phyloP scores from a whole-genome alignment of 495 filamentous ascomycete genomes.

The Hyaloscypha bicolor region DNA sequence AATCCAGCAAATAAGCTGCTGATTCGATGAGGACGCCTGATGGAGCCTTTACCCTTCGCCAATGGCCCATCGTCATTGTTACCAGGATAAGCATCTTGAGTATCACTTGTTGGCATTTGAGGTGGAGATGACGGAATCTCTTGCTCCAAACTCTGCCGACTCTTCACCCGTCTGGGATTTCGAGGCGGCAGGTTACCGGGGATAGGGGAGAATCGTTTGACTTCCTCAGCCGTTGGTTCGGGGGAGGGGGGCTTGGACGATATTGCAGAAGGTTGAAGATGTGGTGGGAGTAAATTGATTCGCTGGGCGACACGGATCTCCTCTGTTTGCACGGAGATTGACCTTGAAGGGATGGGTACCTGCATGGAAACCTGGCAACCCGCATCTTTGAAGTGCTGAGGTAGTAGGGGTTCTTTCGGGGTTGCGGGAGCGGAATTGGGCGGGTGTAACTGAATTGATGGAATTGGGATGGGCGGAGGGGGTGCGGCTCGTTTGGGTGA shows the following conservation, averaged over 20 bases:
- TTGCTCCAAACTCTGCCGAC: conserved; percentile 43
- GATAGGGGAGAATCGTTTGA: conserved; percentile 48
- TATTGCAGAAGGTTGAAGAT: conserved; percentile 75
- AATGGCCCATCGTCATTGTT: conserved; percentile 83
- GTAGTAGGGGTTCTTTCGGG: conserved; percentile 53
- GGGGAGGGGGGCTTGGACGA: conserved; percentile 57
- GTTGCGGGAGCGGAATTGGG: conserved; percentile 55
- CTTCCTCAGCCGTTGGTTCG: conserved; percentile 37
- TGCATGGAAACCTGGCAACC: conserved; percentile 55
- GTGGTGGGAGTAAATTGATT: conserved; percentile 70
- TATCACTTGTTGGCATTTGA: conserved; percentile 40
- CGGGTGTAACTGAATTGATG: conserved; percentile 63
- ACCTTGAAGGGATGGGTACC: conserved; percentile 52
- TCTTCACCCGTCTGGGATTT: conserved; percentile 52
- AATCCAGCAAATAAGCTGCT: conserved; percentile 89
- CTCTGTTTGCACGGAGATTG: conserved; percentile 84
- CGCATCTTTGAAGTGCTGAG: conserved; percentile 56
- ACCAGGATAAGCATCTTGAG: conserved; percentile 71
- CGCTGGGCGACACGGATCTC: conserved; percentile 79
- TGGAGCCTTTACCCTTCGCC: conserved; percentile 56
- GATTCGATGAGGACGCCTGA: conserved; percentile 71
- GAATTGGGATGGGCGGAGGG: conserved; percentile 49
- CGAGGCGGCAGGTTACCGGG: conserved; percentile 53
- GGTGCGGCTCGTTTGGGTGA: conserved; percentile 38
- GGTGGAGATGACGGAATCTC: conserved; percentile 53